A percentile compares a stretch with the other conserved stretches of the same genome.
phyloP scores from a whole-genome alignment of 2,329 filamentous ascomycete genomes.

The Colletotrichum liriopes region DNA sequence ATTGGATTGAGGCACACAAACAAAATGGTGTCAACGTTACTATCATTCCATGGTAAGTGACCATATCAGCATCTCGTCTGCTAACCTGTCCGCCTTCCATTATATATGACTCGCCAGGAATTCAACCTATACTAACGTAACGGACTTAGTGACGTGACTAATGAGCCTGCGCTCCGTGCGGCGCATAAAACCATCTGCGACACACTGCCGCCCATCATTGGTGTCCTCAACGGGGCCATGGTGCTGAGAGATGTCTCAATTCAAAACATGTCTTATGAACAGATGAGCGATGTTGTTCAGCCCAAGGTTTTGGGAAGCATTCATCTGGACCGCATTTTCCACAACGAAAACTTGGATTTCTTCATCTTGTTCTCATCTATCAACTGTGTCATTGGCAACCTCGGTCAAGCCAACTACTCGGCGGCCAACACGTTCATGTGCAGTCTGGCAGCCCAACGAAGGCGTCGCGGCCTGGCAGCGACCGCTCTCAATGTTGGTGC shows the following conservation, averaged over 20 bases:
- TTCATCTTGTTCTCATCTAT: conserved; percentile 50
- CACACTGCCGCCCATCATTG: conserved; percentile 7
- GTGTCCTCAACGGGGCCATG: conserved; percentile 22
- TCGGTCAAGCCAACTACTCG: conserved; percentile 53
- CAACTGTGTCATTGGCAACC: conserved; percentile 46
- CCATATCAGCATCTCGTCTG: conserved; percentile 17
- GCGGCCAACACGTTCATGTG: conserved; percentile 54
- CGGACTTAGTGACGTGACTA: conserved; percentile 4
- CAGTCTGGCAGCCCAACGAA: conserved; percentile 46
- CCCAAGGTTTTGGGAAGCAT: conserved; percentile 54
- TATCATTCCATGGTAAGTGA: conserved; percentile 46
- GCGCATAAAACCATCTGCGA: neutral
- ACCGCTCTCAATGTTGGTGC: conserved; percentile 38
- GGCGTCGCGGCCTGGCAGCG: conserved; percentile 43
- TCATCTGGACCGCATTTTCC: conserved; percentile 33
- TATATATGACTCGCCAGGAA: no score
- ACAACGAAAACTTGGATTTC: conserved; percentile 46
- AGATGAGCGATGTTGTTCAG: conserved; percentile 46
- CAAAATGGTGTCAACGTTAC: conserved; percentile 51
- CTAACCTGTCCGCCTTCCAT: no score
- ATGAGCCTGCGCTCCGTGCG: neutral
- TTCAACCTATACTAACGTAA: conserved; percentile 33
- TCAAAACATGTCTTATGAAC: conserved; percentile 48
- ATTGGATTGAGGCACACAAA: conserved; percentile 45
- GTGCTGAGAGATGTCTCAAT: conserved; percentile 43